Evolutionary conservation across 441 rosid genomes (phyloP), one percentile per base, ranked within the genome.

Genomic region (Raphanus hybrid): DNA sequence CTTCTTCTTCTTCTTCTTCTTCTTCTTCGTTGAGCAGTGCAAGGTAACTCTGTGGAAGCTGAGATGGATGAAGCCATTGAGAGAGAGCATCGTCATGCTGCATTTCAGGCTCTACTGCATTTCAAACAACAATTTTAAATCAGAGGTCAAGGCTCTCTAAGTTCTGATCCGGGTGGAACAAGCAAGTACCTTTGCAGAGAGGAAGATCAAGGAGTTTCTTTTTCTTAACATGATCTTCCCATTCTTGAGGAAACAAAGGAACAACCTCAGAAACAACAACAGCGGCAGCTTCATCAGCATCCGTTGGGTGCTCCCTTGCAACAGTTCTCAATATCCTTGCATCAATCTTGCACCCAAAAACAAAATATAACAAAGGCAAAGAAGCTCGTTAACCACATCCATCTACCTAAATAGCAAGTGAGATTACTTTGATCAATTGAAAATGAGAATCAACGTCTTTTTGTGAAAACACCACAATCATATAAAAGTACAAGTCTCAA

Each of bases 251-350:
- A 79, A 89, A 61, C 63, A 6, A 41, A 80, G 98, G 97, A 82
- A 93, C 82, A 77, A 96, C 80, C 79, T 93, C 96, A 0, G 90
- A 76, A 3, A 92, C 84, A 83, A 96, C 90, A 64, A 75, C 82
- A 80, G 90, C 94, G 0, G 84, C 99, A 55, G 98, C 99, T 5
- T 81, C 78, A 81, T 92, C 84, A 9, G 81, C 85, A 80, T 93
- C 91, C 75, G 87, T 88, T 16, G 87, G 77, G 76, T 96, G 86
- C 74, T 93, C 96, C 64, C 87, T 88, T 34, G 99, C 98, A 81
- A 90, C 91, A 76, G 96, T 96, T 86, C 81, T 91, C 70, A 96
- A 67, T 41, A 92, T 55, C 39, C 97, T 91, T 2, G 81, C 16
- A 83, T 96, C 99, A 75, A 96, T 78, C 99, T 96, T 81, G 34